Evolutionary conservation across 2,329 filamentous ascomycete species (phyloP).

Genomic region (Fusarium sp.): DNA sequence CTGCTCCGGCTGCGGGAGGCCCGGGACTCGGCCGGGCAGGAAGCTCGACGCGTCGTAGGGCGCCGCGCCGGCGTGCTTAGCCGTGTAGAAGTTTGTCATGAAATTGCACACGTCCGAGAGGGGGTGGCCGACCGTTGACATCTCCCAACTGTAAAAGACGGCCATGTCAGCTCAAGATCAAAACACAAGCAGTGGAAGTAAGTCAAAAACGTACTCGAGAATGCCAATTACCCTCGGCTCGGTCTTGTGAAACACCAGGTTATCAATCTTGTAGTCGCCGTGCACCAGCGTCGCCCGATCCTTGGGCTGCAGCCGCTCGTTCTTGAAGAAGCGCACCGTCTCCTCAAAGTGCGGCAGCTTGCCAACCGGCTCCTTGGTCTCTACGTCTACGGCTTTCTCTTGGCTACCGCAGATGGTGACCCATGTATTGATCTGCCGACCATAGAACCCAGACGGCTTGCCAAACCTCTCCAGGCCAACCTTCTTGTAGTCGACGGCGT

Average conservation of each 20-base stretch:
- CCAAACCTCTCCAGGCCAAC: conserved; percentile 84
- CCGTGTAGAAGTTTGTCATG: conserved; percentile 59
- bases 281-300: conserved; percentile 89
- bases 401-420: conserved; percentile 84
- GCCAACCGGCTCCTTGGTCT: conserved; percentile 83
- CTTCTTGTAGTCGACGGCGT: conserved; percentile 77
- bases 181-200: neutral
- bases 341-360: conserved; percentile 87
- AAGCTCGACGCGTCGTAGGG: conserved; percentile 65
- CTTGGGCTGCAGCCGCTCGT: conserved; percentile 78
- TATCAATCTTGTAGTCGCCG: conserved; percentile 97
- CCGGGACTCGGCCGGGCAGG: conserved; percentile 74
- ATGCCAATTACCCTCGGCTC: conserved; percentile 92
- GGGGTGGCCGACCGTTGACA: conserved; percentile 98
- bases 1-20: conserved; percentile 66
- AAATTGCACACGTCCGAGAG: conserved; percentile 92
- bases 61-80: conserved; percentile 44
- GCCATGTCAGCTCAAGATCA: conserved; percentile 2
- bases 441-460: conserved; percentile 83
- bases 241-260: conserved; percentile 90
- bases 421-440: conserved; percentile 89
- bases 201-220: conserved; percentile 74
- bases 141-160: conserved; percentile 81
- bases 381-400: conserved; percentile 80
- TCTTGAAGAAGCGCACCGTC: conserved; percentile 83